Conservation (phyloP, 176 grass and related monocot genomes). For the Musa troglodytarum region DNA sequence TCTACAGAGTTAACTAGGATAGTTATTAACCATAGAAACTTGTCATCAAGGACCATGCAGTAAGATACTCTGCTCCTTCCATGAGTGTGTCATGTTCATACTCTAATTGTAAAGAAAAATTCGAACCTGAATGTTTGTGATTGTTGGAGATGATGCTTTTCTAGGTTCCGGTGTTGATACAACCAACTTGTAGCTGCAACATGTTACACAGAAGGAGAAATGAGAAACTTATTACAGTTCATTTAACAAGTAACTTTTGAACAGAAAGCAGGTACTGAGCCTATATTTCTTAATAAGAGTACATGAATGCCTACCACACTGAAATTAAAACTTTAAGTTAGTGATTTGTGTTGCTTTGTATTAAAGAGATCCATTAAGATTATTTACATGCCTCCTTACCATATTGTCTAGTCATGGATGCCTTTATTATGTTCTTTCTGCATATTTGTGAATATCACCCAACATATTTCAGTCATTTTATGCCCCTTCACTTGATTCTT, state of each 20-base stretch:
- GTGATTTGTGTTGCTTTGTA: background rate
- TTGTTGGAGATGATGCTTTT: slow-evolving; percentile 77
- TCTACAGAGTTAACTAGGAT: background rate
- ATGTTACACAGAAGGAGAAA: background rate
- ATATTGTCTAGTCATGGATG: background rate
- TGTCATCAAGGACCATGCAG: background rate
- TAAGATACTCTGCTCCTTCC: no score
- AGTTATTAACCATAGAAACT: background rate
- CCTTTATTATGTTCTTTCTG: background rate
- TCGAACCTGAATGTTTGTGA: slow-evolving; percentile 89
- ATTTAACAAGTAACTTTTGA: background rate
- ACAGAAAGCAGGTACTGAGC: background rate
- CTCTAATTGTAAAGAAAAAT: slow-evolving; percentile 1
- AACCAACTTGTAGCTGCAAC: slow-evolving; percentile 73
- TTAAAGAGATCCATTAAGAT: background rate
- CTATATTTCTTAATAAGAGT: background rate
- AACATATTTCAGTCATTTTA: background rate
- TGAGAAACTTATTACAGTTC: background rate
- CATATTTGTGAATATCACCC: background rate
- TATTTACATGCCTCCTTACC: background rate
- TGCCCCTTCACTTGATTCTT: background rate
- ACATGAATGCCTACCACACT: background rate
- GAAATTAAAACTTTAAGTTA: background rate
- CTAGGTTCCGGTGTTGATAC: slow-evolving; percentile 68
- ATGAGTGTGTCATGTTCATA: background rate